Conservation (phyloP, 2,329 filamentous ascomycete species). For the Macroventuria anomochaeta region DNA sequence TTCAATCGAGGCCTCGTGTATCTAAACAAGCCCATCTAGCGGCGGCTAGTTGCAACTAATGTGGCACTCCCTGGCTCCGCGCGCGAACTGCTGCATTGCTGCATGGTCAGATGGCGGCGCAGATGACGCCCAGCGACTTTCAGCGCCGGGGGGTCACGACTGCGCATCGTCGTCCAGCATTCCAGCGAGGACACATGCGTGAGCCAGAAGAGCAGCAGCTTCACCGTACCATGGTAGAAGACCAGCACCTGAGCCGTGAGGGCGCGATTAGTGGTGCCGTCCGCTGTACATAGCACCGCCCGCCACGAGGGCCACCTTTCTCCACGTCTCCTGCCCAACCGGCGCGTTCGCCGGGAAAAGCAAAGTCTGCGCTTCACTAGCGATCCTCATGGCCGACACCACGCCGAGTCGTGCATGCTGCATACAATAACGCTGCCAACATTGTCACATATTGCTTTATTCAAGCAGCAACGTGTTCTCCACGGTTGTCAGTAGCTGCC, state of each 20-base stretch:
- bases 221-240: slow-evolving; percentile 13
- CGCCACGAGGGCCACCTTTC: slow-evolving; percentile 36
- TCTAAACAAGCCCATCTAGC: slow-evolving; percentile 43
- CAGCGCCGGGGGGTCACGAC: slow-evolving; percentile 1
- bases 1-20: slow-evolving; percentile 50
- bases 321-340: slow-evolving; percentile 30
- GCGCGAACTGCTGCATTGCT: slow-evolving; percentile 28
- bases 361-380: slow-evolving; percentile 13
- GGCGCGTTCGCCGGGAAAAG: slow-evolving; percentile 26
- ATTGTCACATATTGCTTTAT: slow-evolving; percentile 2
- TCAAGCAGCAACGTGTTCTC: background rate
- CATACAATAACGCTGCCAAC: slow-evolving; percentile 3
- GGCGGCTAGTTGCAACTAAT: slow-evolving; percentile 47
- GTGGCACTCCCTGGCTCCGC: slow-evolving; percentile 34
- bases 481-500: background rate
- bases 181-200: slow-evolving; percentile 16
- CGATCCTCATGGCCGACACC: slow-evolving; percentile 15
- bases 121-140: slow-evolving; percentile 17
- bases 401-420: slow-evolving; percentile 15
- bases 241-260: slow-evolving; percentile 1
- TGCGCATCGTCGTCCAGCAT: slow-evolving; percentile 16
- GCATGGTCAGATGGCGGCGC: slow-evolving; percentile 23
- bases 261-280: slow-evolving; percentile 23
- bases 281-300: slow-evolving; percentile 26
- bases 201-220: slow-evolving; percentile 17